Conservation (phyloP, 129 eudicot genomes). For the Pseudognaphalium luteoalbum region DNA sequence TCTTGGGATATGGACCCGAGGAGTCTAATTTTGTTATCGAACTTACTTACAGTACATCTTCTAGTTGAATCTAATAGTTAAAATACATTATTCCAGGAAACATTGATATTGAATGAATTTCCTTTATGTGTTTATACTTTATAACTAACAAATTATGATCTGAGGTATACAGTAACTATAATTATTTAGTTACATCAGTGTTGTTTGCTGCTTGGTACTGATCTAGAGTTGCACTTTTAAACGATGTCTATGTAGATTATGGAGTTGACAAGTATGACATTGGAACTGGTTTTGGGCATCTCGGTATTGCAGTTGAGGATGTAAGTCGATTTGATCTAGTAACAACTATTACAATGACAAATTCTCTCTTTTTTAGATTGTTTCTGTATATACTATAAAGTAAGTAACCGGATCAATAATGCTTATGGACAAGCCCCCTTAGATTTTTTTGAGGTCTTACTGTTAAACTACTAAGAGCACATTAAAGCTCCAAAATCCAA, state of each 20-base stretch:
- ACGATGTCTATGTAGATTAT: conserved; percentile 47
- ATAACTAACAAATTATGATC: background rate
- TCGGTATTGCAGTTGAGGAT: conserved; percentile 76
- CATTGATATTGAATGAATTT: background rate
- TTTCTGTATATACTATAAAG: background rate
- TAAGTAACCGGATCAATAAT: too few species aligned
- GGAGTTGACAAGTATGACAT: conserved; percentile 78
- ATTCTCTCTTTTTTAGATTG: background rate
- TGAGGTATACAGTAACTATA: background rate
- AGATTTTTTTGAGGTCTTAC: too few species aligned
- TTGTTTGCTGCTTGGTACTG: background rate
- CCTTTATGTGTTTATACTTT: conserved; percentile 7
- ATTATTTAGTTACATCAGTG: background rate
- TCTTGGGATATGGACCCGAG: conserved; percentile 92
- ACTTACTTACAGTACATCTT: conserved; percentile 75
- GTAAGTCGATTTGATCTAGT: conserved; percentile 41
- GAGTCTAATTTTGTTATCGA: conserved; percentile 76
- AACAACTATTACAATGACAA: background rate
- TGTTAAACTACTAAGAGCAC: too few species aligned
- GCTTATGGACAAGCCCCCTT: too few species aligned
- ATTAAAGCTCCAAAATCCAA: too few species aligned
- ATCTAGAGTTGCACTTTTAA: conserved; percentile 1
- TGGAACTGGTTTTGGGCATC: conserved; percentile 84
- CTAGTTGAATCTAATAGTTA: conserved; percentile 4
- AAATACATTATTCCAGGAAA: background rate